These are phyloP conservation scores for Scytalidium sp. DNA, from an alignment of 2,329 filamentous ascomycete species.

Conservation along the genomic window DNA sequence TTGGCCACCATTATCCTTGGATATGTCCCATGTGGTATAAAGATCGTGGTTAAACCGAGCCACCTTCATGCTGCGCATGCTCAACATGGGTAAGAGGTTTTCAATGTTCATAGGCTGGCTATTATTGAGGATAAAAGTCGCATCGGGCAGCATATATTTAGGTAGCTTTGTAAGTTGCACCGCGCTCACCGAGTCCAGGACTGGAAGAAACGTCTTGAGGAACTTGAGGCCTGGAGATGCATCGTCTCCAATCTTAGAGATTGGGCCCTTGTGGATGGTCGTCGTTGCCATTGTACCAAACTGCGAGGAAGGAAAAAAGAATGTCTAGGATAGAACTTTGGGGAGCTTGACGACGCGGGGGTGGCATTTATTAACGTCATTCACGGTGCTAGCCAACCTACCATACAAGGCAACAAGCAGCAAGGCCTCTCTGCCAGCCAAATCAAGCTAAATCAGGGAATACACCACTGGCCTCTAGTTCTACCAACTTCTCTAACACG, in stretches of 20 bases:
- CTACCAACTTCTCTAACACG: too few relatives aligned
- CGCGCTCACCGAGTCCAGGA: neutral
- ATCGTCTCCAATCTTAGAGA: neutral
- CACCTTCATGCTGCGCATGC: neutral
- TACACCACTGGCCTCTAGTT: too few relatives aligned
- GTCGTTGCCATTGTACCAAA: neutral
- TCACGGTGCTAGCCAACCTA: too few relatives aligned
- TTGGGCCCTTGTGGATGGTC: neutral
- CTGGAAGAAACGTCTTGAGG: neutral
- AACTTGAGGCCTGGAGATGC: neutral
- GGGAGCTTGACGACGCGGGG: too few relatives aligned
- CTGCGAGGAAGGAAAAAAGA: too few relatives aligned
- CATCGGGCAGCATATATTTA: neutral
- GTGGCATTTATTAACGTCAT: too few relatives aligned
- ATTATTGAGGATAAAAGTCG: neutral
- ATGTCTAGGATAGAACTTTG: too few relatives aligned
- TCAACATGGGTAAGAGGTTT: neutral
- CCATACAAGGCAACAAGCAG: too few relatives aligned
- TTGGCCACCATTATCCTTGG: constrained; percentile 21
- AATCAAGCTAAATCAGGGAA: too few relatives aligned
- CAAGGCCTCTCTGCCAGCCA: too few relatives aligned
- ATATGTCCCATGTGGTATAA: constrained; percentile 27
- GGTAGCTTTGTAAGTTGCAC: neutral
- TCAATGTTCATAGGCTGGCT: neutral
- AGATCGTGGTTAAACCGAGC: neutral